Percentiles rank a stretch among this genome's conserved stretches.
phyloP scores from a whole-genome alignment of 768 basidiomycete species.

The Coprinopsis sp. region DNA sequence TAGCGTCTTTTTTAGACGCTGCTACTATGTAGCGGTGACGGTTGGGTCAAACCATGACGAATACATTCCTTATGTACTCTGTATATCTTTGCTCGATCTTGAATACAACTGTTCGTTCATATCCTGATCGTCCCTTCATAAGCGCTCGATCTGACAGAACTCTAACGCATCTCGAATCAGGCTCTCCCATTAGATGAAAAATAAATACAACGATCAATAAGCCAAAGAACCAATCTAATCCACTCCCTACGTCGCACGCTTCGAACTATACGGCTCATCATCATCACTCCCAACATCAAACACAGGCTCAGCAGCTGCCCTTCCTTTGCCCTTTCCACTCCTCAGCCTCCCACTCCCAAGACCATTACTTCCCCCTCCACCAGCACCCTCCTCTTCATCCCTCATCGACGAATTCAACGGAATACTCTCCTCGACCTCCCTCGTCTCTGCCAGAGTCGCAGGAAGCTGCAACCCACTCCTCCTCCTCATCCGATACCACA shows the following conservation, averaged over 20 bases:
- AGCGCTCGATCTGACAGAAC: neutral
- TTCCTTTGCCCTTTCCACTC: conserved; percentile 45
- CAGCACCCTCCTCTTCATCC: conserved; percentile 24
- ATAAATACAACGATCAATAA: conserved; percentile 7
- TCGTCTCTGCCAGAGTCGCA: conserved; percentile 19
- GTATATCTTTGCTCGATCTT: neutral
- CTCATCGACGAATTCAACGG: conserved; percentile 46
- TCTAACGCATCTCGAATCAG: neutral
- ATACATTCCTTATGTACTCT: conserved; percentile 37
- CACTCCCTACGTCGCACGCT: conserved; percentile 11
- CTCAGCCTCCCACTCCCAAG: conserved; percentile 39
- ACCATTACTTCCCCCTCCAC: conserved; percentile 36
- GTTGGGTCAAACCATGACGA: conserved; percentile 80
- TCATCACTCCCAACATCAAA: conserved; percentile 59
- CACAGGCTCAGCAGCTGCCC: conserved; percentile 33
- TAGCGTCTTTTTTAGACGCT: conserved; percentile 28
- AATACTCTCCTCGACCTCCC: conserved; percentile 61
- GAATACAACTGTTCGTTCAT: neutral
- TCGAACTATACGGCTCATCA: conserved; percentile 34
- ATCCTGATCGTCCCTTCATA: neutral
- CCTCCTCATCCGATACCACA: conserved; percentile 72
- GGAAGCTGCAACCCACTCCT: conserved; percentile 33
- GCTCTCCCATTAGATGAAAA: neutral
- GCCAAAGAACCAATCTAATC: neutral
- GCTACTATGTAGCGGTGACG: conserved; percentile 81